These are phyloP conservation scores for Podaxis sp. DNA, from an alignment of 768 basidiomycete genomes.

Conservation along the genomic window DNA sequence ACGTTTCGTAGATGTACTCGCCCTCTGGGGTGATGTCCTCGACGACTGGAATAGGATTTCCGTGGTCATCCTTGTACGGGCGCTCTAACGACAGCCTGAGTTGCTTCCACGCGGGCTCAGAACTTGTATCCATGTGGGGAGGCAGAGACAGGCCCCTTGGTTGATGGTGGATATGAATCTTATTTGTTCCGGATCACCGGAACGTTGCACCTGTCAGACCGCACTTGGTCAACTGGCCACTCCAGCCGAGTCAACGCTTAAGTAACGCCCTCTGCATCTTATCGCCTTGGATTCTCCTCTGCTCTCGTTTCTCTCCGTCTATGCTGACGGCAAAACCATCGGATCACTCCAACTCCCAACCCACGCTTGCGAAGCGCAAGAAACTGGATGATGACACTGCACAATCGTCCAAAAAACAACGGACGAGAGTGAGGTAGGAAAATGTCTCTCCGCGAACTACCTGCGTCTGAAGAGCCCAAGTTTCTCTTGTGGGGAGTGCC, in stretches of 20 bases:
- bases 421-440: slow-evolving; percentile 74
- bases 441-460: slow-evolving; percentile 8
- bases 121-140: slow-evolving; percentile 8
- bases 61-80: slow-evolving; percentile 79
- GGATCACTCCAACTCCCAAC: slow-evolving; percentile 25
- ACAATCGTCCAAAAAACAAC: slow-evolving; percentile 58
- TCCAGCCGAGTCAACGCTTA: slow-evolving; percentile 9
- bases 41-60: slow-evolving; percentile 57
- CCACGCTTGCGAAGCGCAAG: slow-evolving; percentile 51
- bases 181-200: slow-evolving; percentile 15
- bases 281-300: neutral
- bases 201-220: neutral
- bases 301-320: slow-evolving; percentile 6
- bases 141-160: slow-evolving; percentile 3
- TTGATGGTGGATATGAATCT: neutral
- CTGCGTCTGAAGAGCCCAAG: slow-evolving; percentile 32
- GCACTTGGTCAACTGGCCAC: neutral
- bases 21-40: slow-evolving; percentile 72
- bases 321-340: slow-evolving; percentile 39
- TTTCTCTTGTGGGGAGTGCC: slow-evolving; percentile 86
- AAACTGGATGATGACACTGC: slow-evolving; percentile 62
- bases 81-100: slow-evolving; percentile 70
- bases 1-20: slow-evolving; percentile 72
- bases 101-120: slow-evolving; percentile 51
- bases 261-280: slow-evolving; percentile 5